Percentiles rank a stretch among this genome's conserved stretches.
phyloP scores from a whole-genome alignment of 2,329 filamentous ascomycete genomes.

The Fusarium nygamai region DNA sequence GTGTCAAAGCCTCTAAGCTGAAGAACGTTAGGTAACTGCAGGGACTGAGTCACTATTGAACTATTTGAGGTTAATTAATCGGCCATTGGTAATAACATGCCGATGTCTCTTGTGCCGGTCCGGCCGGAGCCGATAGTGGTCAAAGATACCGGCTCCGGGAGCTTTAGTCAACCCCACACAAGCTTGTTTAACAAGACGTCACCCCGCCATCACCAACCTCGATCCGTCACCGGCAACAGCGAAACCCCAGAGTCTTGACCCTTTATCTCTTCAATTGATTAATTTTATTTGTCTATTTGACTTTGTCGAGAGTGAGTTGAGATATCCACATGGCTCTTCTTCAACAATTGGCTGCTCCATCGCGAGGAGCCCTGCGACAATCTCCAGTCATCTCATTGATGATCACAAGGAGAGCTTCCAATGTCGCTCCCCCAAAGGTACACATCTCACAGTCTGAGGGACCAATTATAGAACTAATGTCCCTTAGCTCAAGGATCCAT shows the following conservation, averaged over 20 bases:
- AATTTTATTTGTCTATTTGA: background rate
- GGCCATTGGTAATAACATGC: background rate
- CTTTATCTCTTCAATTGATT: background rate
- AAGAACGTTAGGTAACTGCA: background rate
- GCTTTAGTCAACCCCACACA: conserved; percentile 33
- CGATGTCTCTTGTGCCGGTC: conserved; percentile 11
- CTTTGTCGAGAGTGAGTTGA: background rate
- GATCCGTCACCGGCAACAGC: conserved; percentile 2
- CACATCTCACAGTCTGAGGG: background rate
- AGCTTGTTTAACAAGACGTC: conserved; percentile 40
- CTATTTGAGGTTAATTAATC: background rate
- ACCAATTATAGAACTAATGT: background rate
- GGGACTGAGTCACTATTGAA: background rate
- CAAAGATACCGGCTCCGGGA: conserved; percentile 37
- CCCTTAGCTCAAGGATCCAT: conserved; percentile 76
- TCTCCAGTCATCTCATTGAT: conserved; percentile 41
- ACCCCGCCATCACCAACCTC: conserved; percentile 36
- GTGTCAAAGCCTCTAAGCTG: background rate
- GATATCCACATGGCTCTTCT: conserved; percentile 45
- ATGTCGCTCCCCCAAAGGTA: conserved; percentile 58
- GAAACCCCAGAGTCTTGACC: background rate
- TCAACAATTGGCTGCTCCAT: conserved; percentile 45
- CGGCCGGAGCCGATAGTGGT: conserved; percentile 23
- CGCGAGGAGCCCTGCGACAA: conserved; percentile 45
- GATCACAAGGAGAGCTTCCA: conserved; percentile 55